These are phyloP conservation scores for Nemophila menziesii DNA, from an alignment of 257 asterid genomes.

Conservation along the genomic window DNA sequence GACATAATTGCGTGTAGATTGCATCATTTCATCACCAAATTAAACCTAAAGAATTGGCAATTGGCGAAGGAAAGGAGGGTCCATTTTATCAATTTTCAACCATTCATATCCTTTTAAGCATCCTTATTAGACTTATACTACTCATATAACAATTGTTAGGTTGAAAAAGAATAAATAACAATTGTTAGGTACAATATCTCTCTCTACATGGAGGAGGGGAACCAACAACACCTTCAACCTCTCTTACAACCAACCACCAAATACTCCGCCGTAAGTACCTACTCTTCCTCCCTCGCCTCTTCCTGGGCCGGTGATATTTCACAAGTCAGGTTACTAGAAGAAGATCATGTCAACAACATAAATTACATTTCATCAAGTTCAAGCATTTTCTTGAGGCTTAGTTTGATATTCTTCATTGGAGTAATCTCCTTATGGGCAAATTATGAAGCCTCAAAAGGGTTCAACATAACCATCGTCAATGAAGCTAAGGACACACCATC, in stretches of 20 bases:
- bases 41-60: too few species aligned
- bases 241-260: slow-evolving; percentile 13
- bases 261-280: neutral
- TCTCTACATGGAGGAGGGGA: slow-evolving; percentile 21
- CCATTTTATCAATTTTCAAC: too few species aligned
- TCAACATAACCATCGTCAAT: slow-evolving; percentile 36
- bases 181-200: too few species aligned
- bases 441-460: slow-evolving; percentile 68
- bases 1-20: too few species aligned
- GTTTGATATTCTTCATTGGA: slow-evolving; percentile 26
- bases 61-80: too few species aligned
- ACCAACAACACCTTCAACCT: slow-evolving; percentile 38
- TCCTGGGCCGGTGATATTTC: neutral
- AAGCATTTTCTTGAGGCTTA: slow-evolving; percentile 29
- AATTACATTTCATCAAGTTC: slow-evolving; percentile 11
- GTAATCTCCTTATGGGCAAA: slow-evolving; percentile 52
- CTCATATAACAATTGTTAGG: too few species aligned
- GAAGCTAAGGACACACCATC: slow-evolving; percentile 21
- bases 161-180: too few species aligned
- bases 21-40: too few species aligned
- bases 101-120: too few species aligned
- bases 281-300: slow-evolving; percentile 4
- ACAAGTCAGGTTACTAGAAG: too few species aligned
- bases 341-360: neutral
- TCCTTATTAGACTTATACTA: too few species aligned